Evolutionary conservation across 2,329 filamentous ascomycete genomes (phyloP), one percentile per base, ranked within the genome.

Genomic region (Hypomyces perniciosus): DNA sequence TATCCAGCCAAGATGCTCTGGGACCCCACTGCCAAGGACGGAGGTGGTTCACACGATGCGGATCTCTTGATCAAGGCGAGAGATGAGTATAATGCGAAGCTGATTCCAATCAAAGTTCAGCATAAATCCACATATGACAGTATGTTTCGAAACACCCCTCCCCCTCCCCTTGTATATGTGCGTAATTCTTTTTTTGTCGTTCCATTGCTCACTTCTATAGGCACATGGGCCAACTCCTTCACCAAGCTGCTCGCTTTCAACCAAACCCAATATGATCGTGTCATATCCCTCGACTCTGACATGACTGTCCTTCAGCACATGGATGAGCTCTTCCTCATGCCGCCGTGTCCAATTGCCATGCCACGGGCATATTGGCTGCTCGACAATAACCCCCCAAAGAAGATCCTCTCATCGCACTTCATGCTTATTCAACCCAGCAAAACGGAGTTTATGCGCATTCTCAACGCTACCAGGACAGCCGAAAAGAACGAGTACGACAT

Each of bases 261-360:
- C 52, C 80, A 86, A 47, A 80, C 78, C 0, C 73, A 83, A 50
- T 88, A 86, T 37, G 50, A 53, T 0, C 62, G 66, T 0, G 71
- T 76, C 1, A 56, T 72, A 6, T 80, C 83, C 43, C 63, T 75
- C 1, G 73, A 88, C 62, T 84, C 83, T 7, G 85, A 89, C 60
- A 73, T 80, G 26, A 78, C 78, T 1, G 68, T 89, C 3, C 73
- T 86, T 4, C 72, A 83, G 53, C 67, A 73, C 26, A 78, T 89
- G 73, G 86, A 90, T 57, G 84, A 88, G 49, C 73, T 89, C 0
- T 90, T 90, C 67, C 75, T 85, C 29, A 71, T 86, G 1, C 86
- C 85, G 0, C 63, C 70, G 1, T 74, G 77, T 1, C 71, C 77
- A 1, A 75, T 85, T 4, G 84, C 84, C 3, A 84, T 88, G 77